Evolutionary conservation across 169 alveolate genomes (phyloP).

Genomic region (Plasmodium ovale): DNA sequence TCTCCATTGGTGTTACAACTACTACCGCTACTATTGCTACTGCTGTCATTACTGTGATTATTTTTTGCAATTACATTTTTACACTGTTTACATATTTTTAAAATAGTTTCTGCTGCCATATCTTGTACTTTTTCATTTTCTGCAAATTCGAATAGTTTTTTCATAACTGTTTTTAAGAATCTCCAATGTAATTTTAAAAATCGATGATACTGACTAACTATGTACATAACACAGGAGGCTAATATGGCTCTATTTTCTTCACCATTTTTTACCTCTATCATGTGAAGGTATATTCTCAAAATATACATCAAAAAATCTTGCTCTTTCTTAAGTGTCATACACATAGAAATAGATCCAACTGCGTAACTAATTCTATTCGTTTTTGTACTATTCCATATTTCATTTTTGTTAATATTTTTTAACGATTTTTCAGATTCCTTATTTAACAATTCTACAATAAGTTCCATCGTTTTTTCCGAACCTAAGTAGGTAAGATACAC

Average conservation of each 20-base stretch:
- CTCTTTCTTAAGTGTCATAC: conserved; percentile 95
- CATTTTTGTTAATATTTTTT: conserved; percentile 78
- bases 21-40: too few relatives aligned
- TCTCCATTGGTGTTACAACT: background rate
- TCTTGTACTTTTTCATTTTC: conserved; percentile 99
- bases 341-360: conserved; percentile 98
- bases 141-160: conserved; percentile 99
- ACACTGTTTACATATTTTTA: conserved; percentile 94
- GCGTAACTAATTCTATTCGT: conserved; percentile 95
- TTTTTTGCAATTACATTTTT: conserved; percentile 86
- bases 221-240: conserved; percentile 98
- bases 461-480: conserved; percentile 93
- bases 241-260: conserved; percentile 97
- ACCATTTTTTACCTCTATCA: conserved; percentile 98
- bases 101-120: conserved; percentile 98
- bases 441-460: conserved; percentile 92
- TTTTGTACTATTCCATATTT: conserved; percentile 87
- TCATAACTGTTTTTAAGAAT: conserved; percentile 97
- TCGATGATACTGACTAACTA: conserved; percentile 99
- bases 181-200: conserved; percentile 97
- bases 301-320: conserved; percentile 95
- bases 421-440: conserved; percentile 86
- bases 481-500: conserved; percentile 96
- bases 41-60: conserved; percentile 86
- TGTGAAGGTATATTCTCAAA: conserved; percentile 93